A percentile compares a stretch with the other conserved stretches of the same genome.
phyloP scores from a whole-genome alignment of 2,329 filamentous ascomycete genomes.

The Lomentospora prolificans region DNA sequence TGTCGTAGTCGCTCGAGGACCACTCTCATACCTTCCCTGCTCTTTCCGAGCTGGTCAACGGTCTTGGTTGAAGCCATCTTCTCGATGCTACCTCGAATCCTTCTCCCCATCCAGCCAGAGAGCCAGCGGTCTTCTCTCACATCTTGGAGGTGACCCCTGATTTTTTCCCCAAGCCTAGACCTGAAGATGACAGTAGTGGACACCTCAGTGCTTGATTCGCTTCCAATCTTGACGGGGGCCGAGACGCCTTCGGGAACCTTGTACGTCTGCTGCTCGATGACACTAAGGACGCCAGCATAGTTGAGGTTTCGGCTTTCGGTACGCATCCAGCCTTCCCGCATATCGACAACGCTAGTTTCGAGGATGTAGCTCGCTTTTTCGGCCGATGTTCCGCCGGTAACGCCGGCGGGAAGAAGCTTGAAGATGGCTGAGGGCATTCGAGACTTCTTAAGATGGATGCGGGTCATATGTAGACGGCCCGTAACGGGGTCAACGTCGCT shows the following conservation, averaged over 20 bases:
- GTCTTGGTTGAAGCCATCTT: constrained; percentile 68
- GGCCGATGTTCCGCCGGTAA: constrained; percentile 52
- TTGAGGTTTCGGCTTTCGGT: constrained; percentile 75
- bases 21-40: constrained; percentile 72
- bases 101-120: constrained; percentile 42
- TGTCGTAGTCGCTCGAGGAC: constrained; percentile 61
- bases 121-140: constrained; percentile 36
- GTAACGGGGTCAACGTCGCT: constrained; percentile 63
- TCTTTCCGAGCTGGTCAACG: constrained; percentile 68
- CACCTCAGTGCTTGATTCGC: constrained; percentile 47
- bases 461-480: constrained; percentile 66
- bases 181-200: constrained; percentile 65
- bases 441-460: constrained; percentile 73
- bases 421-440: constrained; percentile 65
- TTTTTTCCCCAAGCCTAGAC: constrained; percentile 60
- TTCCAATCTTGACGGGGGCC: constrained; percentile 4
- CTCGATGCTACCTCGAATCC: constrained; percentile 74
- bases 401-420: constrained; percentile 62
- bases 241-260: constrained; percentile 23
- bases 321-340: constrained; percentile 72
- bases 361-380: constrained; percentile 72
- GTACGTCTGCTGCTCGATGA: constrained; percentile 68
- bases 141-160: constrained; percentile 37
- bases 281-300: constrained; percentile 69
- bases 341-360: constrained; percentile 69